Evolutionary conservation across 2,329 filamentous ascomycete species (phyloP).

Genomic region (Exophiala xenobiotica): DNA sequence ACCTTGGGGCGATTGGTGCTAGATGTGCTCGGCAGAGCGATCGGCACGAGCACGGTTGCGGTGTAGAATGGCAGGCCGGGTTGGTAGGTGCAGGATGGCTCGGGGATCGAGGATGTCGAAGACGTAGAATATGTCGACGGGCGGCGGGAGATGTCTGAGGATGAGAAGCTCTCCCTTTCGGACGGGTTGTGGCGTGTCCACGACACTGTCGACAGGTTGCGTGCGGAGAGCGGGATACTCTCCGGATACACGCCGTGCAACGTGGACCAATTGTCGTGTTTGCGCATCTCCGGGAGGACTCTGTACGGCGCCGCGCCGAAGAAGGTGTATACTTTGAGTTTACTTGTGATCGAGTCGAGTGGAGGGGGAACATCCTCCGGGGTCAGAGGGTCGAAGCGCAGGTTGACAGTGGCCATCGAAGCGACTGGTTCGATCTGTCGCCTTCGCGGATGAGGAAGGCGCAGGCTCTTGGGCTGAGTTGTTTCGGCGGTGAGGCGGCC

Average conservation of each 20-base stretch:
- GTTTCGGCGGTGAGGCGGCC: conserved; percentile 59
- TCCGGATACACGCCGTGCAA: conserved; percentile 56
- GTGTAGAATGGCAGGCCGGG: conserved; percentile 57
- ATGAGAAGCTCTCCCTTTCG: conserved; percentile 43
- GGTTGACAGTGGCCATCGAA: conserved; percentile 55
- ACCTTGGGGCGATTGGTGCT: conserved; percentile 32
- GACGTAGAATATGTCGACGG: conserved; percentile 29
- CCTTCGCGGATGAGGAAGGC: conserved; percentile 45
- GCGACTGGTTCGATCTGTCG: conserved; percentile 44
- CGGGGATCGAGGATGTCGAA: conserved; percentile 29
- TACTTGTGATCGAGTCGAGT: conserved; percentile 53
- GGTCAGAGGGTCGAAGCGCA: conserved; percentile 61
- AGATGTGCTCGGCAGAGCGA: conserved; percentile 53
- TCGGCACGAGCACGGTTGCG: conserved; percentile 61
- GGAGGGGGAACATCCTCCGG: conserved; percentile 52
- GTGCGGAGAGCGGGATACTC: conserved; percentile 52
- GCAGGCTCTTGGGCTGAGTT: conserved; percentile 57
- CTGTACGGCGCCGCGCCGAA: conserved; percentile 54
- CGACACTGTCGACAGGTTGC: conserved; percentile 56
- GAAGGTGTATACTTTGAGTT: conserved; percentile 59
- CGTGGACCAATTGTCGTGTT: conserved; percentile 41
- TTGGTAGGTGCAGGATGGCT: conserved; percentile 36
- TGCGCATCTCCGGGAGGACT: conserved; percentile 48
- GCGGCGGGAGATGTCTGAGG: conserved; percentile 32
- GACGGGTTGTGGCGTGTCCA: conserved; percentile 53